Conservation (phyloP, 2,329 filamentous ascomycete species). For the Colletotrichum phormii region DNA sequence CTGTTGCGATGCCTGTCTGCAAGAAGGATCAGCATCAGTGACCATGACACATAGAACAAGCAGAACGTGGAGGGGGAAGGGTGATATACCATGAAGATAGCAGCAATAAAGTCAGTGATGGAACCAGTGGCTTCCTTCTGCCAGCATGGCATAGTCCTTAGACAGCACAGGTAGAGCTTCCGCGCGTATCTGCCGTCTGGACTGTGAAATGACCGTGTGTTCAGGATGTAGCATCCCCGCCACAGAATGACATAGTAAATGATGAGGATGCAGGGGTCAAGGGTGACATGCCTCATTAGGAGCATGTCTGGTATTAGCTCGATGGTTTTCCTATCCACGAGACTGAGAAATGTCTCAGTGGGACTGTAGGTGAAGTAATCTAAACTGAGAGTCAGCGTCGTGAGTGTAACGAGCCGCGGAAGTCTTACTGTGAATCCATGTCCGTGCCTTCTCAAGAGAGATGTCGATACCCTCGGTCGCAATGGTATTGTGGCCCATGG, state of each 20-base stretch:
- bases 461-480: slow-evolving; percentile 44
- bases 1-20: slow-evolving; percentile 43
- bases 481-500: slow-evolving; percentile 35
- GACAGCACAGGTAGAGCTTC: slow-evolving; percentile 43
- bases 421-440: slow-evolving; percentile 43
- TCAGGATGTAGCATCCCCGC: slow-evolving; percentile 41
- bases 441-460: slow-evolving; percentile 43
- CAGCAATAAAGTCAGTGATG: slow-evolving; percentile 45
- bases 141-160: slow-evolving; percentile 45
- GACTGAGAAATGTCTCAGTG: slow-evolving; percentile 43
- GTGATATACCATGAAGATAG: slow-evolving; percentile 43
- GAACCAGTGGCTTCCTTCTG: slow-evolving; percentile 45
- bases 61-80: background rate
- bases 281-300: slow-evolving; percentile 42
- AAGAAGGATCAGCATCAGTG: fast-evolving
- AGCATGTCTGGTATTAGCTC: slow-evolving; percentile 47
- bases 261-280: slow-evolving; percentile 44
- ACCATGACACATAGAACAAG: background rate
- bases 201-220: slow-evolving; percentile 6
- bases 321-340: slow-evolving; percentile 43
- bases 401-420: too few relatives aligned
- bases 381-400: background rate
- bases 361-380: slow-evolving; percentile 46
- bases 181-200: slow-evolving; percentile 40
- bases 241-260: slow-evolving; percentile 48